Percentiles rank a stretch among this genome's conserved stretches.
Evolutionary conservation across 106 monocot genomes (phyloP).

Genomic region (Dendrobium nobile): DNA sequence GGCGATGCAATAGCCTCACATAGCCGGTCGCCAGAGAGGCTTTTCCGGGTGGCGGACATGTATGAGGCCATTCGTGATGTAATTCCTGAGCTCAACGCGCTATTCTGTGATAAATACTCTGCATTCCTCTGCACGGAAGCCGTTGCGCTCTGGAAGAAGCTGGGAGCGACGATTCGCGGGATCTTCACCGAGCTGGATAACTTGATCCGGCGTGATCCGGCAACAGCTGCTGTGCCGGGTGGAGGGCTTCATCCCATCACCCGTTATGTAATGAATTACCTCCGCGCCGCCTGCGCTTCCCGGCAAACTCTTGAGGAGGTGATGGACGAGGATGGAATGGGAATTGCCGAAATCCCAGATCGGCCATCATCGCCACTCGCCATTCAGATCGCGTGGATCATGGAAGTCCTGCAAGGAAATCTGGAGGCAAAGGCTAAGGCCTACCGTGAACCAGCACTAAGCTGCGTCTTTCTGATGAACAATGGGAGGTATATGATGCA

Average conservation of each 20-base stretch:
- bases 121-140: conserved; percentile 35
- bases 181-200: conserved; percentile 85
- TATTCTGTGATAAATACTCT: conserved; percentile 50
- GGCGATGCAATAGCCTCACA: conserved; percentile 43
- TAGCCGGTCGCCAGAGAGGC: conserved; percentile 47
- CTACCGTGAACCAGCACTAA: conserved; percentile 39
- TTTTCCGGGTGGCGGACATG: conserved; percentile 68
- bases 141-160: conserved; percentile 28
- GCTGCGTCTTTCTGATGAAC: conserved; percentile 70
- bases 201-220: conserved; percentile 62
- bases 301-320: conserved; percentile 66
- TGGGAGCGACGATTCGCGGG: conserved; percentile 49
- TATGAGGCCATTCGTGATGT: conserved; percentile 59
- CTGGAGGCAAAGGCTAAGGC: conserved; percentile 61
- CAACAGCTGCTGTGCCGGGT: conserved; percentile 39
- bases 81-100: conserved; percentile 41
- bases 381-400: conserved; percentile 72
- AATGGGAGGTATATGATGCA: conserved; percentile 80
- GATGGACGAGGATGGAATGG: conserved; percentile 51
- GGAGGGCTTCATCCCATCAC: conserved; percentile 86
- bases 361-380: conserved; percentile 48
- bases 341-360: conserved; percentile 19
- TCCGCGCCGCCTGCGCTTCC: conserved; percentile 76
- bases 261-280: conserved; percentile 90
- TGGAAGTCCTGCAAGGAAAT: conserved; percentile 62